These are phyloP conservation scores for Lactuca saligna DNA, from an alignment of 129 eudicot genomes.

Conservation along the genomic window DNA sequence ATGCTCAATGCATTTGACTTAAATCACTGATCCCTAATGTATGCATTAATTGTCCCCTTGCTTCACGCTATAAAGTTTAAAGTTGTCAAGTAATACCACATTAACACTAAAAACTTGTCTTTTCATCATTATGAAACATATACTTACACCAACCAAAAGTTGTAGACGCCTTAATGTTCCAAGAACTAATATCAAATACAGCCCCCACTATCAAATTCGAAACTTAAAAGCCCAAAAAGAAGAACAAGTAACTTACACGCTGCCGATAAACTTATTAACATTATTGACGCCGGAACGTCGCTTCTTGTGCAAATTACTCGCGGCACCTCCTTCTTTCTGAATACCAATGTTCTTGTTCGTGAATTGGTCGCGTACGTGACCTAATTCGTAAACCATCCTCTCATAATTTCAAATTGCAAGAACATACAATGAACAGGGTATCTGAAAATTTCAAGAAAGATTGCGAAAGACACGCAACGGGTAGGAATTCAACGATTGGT, in stretches of 20 bases:
- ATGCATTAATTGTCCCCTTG: constrained; percentile 16
- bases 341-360: constrained; percentile 23
- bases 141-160: background rate
- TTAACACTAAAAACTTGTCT: constrained; percentile 11
- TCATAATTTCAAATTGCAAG: constrained; percentile 36
- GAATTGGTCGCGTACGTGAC: constrained; percentile 28
- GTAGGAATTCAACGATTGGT: constrained; percentile 9
- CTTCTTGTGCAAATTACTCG: constrained; percentile 22
- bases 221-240: background rate
- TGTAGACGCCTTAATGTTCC: background rate
- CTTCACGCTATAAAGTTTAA: constrained; percentile 19
- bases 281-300: constrained; percentile 28
- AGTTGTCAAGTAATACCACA: background rate
- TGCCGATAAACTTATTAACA: constrained; percentile 36
- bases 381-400: constrained; percentile 41
- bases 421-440: constrained; percentile 6
- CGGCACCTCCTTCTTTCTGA: constrained; percentile 7
- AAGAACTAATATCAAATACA: background rate
- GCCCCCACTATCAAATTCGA: constrained; percentile 1
- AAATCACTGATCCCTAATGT: constrained; percentile 1
- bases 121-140: background rate
- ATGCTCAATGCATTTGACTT: constrained; percentile 16
- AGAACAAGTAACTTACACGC: constrained; percentile 34
- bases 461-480: constrained; percentile 12
- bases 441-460: background rate